Evolutionary conservation across 371 early-diverging fungal species (phyloP).

Genomic region (Rhizopus microsporus): DNA sequence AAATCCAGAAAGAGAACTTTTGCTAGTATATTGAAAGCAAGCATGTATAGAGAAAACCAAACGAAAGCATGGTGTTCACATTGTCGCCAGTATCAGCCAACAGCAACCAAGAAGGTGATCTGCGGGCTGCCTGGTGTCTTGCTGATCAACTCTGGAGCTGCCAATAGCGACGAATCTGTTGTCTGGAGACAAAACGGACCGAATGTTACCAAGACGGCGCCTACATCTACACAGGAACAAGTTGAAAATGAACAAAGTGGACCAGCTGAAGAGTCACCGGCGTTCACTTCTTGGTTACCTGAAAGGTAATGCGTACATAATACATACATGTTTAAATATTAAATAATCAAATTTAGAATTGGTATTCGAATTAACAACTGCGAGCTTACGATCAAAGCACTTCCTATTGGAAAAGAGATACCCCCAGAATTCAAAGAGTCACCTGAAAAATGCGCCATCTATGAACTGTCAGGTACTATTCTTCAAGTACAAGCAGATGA

Average conservation of each 20-base stretch:
- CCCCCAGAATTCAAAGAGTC: constrained; percentile 44
- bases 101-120: constrained; percentile 63
- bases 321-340: not conserved
- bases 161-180: constrained; percentile 54
- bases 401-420: constrained; percentile 45
- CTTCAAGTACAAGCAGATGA: constrained; percentile 65
- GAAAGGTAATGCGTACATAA: constrained; percentile 30
- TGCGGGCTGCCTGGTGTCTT: constrained; percentile 66
- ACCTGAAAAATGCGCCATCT: constrained; percentile 50
- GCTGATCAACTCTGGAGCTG: constrained; percentile 69
- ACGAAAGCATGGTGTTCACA: constrained; percentile 81
- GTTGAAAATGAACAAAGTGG: constrained; percentile 23
- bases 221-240: not conserved
- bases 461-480: constrained; percentile 66
- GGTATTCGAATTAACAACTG: constrained; percentile 52
- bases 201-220: constrained; percentile 25
- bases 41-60: constrained; percentile 69
- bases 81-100: constrained; percentile 75
- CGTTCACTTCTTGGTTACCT: constrained; percentile 47
- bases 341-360: constrained; percentile 31
- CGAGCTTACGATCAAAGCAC: constrained; percentile 45
- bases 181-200: constrained; percentile 58
- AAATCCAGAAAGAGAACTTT: constrained; percentile 54
- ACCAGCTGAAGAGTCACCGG: constrained; percentile 17
- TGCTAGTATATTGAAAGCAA: constrained; percentile 62